Evolutionary conservation across 2,329 filamentous ascomycete genomes (phyloP), one percentile per base, ranked within the genome.

Genomic region (Parasarocladium wereldwijsianum): DNA sequence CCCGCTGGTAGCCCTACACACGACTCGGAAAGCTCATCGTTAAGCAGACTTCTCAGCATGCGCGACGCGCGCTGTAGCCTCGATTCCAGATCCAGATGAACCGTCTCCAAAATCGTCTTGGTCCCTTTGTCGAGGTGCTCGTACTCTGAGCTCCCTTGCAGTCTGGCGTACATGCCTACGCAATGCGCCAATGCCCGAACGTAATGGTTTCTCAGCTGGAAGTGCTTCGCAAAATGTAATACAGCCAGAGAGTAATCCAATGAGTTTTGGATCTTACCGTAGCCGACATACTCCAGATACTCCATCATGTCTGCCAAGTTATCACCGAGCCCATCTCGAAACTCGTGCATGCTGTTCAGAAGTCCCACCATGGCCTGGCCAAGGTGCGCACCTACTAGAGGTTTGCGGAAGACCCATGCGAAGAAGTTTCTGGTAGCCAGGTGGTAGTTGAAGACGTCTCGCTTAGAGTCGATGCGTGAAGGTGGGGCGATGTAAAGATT

Each of bases 151-250:
- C 64, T 68, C 5, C 52, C 43, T 23, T 60, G 55, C 5, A 86
- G 37, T 16, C 58, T 57, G 13, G 78, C 69, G 35, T 66, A 68
- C 80, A 87, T 85, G 24, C 81, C 82, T 20, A 78, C 76, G 44
- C 80, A 84, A 43, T 90, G 82, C 10, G 69, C 64, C 50, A 86
- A 84, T 0, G 81, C 74, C 42, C 81, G 67, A 8, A 74, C 64
- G 59, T 82, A 87, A 9, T 82, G 51, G n/a, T 71, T 63, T 31
- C 58, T 60, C 16, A 78, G 50, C 30, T 68, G 64, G 38, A 74
- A 76, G 14, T 62, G 56, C 43, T 87, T 81, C 2, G 78, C 73
- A 24, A 84, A 63, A 29, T 67, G 66, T 9, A 87, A 53, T 25
- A 76, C 57, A 0, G 74, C 79, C 21, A 85, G 47, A 0, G 80